Evolutionary conservation across 2,329 filamentous ascomycete genomes (phyloP), one percentile per base, ranked within the genome.

Genomic region (Cytospora leucostoma): DNA sequence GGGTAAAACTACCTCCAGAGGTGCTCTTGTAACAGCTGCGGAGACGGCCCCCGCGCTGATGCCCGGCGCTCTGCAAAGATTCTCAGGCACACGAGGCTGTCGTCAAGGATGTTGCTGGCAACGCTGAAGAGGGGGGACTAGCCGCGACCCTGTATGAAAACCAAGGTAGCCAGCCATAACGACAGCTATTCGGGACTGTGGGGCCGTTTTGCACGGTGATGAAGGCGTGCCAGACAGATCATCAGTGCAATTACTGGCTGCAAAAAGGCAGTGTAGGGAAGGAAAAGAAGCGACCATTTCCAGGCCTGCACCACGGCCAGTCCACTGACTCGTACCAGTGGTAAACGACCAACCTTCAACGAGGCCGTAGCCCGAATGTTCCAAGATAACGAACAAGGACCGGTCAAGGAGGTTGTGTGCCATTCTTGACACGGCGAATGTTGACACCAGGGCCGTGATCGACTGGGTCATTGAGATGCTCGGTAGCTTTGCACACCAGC

Each of bases 11-110:
- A 77, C 57, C 0, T 65, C 55, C 19, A 77, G 72, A 64, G 80
- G 75, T 1, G 67, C 71, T 0, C 72, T 76, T 2, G 75, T 77
- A 8, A 79, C 78, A 7, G 76, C 76, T 5, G 52, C 59, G 51
- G 79, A 67, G n/a, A 79, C 66, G 1, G 65, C 62, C 2, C 68
- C 52, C 0, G 73, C 54, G 61, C 72, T 66, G 65, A 72, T 70
- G 38, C 62, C 27, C 57, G 76, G 66, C 2, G 72, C 73, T 8
- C 68, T 66, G 19, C 57, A 38, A 0, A 47, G 17, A 5, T 79
- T 64, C 15, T 66, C 65, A 1, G 64, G n/a, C n/a, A 54, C 1
- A 54, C 55, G 7, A 79, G 68, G 56, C 65, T 67, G 19, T 68
- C 40, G 33, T 68, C 35, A 37, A 74, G 74, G n/a, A 73, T 67